Conservation (phyloP, 805 yeast genomes). For the Blastobotrys parvus region DNA sequence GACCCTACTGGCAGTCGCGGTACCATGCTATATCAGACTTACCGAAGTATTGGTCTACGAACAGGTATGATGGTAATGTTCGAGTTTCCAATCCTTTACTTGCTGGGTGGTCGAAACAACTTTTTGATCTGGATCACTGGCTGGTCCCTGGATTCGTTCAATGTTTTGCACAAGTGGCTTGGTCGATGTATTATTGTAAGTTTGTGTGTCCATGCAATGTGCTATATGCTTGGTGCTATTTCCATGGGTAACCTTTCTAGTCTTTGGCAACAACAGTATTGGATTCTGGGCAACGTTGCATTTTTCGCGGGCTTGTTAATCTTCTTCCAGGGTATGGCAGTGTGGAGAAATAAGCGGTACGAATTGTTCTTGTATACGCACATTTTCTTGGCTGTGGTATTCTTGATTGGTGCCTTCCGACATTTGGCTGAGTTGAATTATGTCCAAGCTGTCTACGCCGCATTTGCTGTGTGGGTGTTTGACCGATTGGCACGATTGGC, state of each 20-base stretch:
- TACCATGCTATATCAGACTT: conserved; percentile 40
- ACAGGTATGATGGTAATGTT: conserved; percentile 38
- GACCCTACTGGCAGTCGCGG: conserved; percentile 11
- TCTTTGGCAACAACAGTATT: conserved; percentile 37
- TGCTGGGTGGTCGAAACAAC: conserved; percentile 66
- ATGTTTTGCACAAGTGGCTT: conserved; percentile 54
- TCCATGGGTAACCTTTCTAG: conserved; percentile 32
- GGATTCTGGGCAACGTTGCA: conserved; percentile 36
- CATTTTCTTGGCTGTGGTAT: conserved; percentile 44
- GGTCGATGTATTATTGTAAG: conserved; percentile 46
- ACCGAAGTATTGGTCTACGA: conserved; percentile 56
- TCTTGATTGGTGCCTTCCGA: conserved; percentile 47
- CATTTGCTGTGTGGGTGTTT: conserved; percentile 60
- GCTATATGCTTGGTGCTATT: conserved; percentile 37
- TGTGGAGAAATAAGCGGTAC: conserved; percentile 46
- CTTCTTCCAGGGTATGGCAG: conserved; percentile 40
- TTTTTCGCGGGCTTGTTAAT: conserved; percentile 37
- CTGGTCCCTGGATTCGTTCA: conserved; percentile 52
- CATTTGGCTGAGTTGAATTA: conserved; percentile 43
- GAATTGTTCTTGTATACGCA: conserved; percentile 57
- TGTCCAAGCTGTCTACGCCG: conserved; percentile 43
- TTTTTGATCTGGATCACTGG: conserved; percentile 56
- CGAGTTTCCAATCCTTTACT: conserved; percentile 35
- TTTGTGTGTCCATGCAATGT: conserved; percentile 46
- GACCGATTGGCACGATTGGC: conserved; percentile 54